Conservation (phyloP, 2,329 filamentous ascomycete genomes). For the Aspergillus nomiae region DNA sequence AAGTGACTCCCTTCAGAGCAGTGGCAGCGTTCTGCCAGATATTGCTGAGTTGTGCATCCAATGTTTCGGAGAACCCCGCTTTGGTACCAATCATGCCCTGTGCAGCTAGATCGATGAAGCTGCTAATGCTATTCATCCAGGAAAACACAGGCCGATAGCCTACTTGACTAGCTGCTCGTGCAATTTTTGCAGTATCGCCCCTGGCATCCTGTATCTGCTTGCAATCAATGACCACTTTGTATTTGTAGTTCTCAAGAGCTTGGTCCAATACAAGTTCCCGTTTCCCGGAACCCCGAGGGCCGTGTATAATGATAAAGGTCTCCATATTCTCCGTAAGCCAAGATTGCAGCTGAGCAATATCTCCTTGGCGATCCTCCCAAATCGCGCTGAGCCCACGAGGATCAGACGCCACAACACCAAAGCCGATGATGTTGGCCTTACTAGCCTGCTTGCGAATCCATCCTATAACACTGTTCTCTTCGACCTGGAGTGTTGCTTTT, state of each 20-base stretch:
- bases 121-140: constrained; percentile 94
- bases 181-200: constrained; percentile 83
- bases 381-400: constrained; percentile 74
- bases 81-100: constrained; percentile 94
- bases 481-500: constrained; percentile 72
- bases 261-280: constrained; percentile 84
- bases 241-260: constrained; percentile 71
- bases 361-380: constrained; percentile 81
- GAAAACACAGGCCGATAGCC: constrained; percentile 93
- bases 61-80: constrained; percentile 87
- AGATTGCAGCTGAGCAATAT: constrained; percentile 78
- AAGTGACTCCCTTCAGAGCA: constrained; percentile 75
- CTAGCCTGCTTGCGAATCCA: constrained; percentile 73
- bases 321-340: constrained; percentile 88
- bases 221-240: constrained; percentile 87
- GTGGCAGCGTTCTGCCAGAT: constrained; percentile 82
- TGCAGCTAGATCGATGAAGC: constrained; percentile 86
- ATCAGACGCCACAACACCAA: constrained; percentile 54
- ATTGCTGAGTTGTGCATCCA: constrained; percentile 86
- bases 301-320: constrained; percentile 92
- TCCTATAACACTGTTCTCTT: constrained; percentile 71
- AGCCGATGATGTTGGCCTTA: constrained; percentile 48
- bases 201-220: constrained; percentile 89
- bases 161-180: constrained; percentile 76
- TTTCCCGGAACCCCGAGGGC: constrained; percentile 88